Base-by-base conservation (phyloP, 306 rosid genomes). In the Vigna radiata region DNA sequence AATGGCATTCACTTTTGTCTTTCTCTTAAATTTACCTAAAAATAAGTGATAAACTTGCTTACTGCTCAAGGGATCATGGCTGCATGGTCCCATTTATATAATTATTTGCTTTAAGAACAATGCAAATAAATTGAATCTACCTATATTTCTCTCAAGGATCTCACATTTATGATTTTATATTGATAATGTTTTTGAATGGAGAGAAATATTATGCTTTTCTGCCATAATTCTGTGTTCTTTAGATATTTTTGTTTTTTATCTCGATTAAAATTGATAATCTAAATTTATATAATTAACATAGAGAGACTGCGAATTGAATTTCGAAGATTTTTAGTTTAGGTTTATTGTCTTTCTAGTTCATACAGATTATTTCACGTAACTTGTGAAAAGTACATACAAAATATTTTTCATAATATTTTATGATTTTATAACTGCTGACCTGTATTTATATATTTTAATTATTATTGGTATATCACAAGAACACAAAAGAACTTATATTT, bases 91-190 rank as follows among this genome's bases (percentile, higher is more conserved):
- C 68, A 62, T 62, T 62, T 15, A 46, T 8, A 36, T 62, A n/a
- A 62, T 62, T 62, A 62, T 62, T 31, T 62, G 15, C 4, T 36
- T 36, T 25, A n/a, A 7, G 25, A 36, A 33, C 47, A 62, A 62
- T 15, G 68, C 68, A 62, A 62, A 36, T 62, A 36, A 62, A 62
- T 62, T 33, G 68, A 62, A 62, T 4, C 68, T 36, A 9, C 2
- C 25, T 36, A 7, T 29, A 15, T 29, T 14, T 59, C 1, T 59
- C 0, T 6, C 0, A 60, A 60, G 10, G 21, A 29, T 60, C 66
- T 60, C 41, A 60, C 44, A 25, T 60, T 60, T 17, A 29, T 29
- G 19, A 60, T 60, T 27, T 13, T 9, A 29, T 60, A 60, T 12
- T 56, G n/a, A 31, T 11, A 2, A 60, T 5, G 41, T 18, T 59